Conservation (phyloP, 129 eudicot genomes). For the Helichrysum umbraculigerum region DNA sequence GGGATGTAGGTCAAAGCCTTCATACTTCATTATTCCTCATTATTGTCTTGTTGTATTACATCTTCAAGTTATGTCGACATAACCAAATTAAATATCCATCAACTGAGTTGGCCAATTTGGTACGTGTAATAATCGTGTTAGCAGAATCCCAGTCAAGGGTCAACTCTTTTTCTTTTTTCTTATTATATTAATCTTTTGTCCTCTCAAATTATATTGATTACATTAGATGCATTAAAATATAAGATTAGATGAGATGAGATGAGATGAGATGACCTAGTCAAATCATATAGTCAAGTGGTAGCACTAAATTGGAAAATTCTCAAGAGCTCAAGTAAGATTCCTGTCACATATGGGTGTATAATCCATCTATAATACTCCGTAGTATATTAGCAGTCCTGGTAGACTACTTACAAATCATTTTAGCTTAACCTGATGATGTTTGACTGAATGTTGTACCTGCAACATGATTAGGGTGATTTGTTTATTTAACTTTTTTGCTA, state of each 20-base stretch:
- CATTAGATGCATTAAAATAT: not conserved
- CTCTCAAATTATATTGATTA: constrained; percentile 21
- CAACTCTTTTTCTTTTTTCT: constrained; percentile 31
- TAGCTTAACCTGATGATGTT: constrained; percentile 5
- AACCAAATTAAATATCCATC: constrained; percentile 19
- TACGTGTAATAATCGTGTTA: constrained; percentile 34
- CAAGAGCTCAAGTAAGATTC: constrained; percentile 18
- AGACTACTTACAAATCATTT: not conserved
- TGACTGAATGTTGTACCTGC: not conserved
- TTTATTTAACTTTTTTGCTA: too few relatives aligned
- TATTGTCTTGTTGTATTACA: constrained; percentile 2
- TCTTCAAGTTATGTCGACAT: constrained; percentile 19
- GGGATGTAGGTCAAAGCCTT: constrained; percentile 19
- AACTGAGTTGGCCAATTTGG: constrained; percentile 23
- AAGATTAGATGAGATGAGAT: not conserved
- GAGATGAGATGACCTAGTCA: constrained; percentile 11
- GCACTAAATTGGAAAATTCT: constrained; percentile 11
- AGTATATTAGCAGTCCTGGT: not conserved
- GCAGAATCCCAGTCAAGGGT: constrained; percentile 46
- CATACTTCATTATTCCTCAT: constrained; percentile 9
- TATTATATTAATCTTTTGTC: constrained; percentile 12
- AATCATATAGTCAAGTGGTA: constrained; percentile 20
- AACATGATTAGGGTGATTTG: too few relatives aligned
- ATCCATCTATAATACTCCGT: too few relatives aligned
- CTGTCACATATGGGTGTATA: not conserved